phyloP scores from a whole-genome alignment of 169 alveolate species.

The Cryptosporidium bovis region DNA sequence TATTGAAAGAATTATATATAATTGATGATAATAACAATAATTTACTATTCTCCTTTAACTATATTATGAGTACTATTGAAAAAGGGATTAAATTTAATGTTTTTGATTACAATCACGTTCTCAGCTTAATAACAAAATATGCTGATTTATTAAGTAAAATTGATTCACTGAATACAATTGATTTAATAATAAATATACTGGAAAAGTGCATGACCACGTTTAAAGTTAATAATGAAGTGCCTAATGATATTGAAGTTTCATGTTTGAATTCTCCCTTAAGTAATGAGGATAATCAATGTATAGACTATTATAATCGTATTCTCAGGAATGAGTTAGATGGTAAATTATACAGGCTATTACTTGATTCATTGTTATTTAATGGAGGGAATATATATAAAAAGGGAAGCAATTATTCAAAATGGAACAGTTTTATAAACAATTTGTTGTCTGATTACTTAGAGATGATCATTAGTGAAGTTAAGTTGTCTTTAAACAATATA shows the following conservation, averaged over 20 bases:
- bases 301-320: constrained; percentile 5
- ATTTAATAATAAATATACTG: constrained; percentile 25
- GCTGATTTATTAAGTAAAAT: constrained; percentile 22
- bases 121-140: constrained; percentile 18
- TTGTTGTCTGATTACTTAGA: constrained; percentile 29
- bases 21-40: constrained; percentile 49
- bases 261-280: not conserved
- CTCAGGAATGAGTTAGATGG: not conserved
- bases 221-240: not conserved
- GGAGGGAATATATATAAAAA: constrained; percentile 10
- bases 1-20: constrained; percentile 38
- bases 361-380: constrained; percentile 6
- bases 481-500: not conserved
- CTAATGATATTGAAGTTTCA: not conserved
- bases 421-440: constrained; percentile 36
- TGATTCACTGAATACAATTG: constrained; percentile 49
- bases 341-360: not conserved
- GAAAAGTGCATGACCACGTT: constrained; percentile 16
- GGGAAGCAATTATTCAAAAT: not conserved
- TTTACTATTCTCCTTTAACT: constrained; percentile 22
- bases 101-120: constrained; percentile 28
- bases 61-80: constrained; percentile 38
- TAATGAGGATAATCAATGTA: not conserved
- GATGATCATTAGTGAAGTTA: constrained; percentile 1
- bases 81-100: constrained; percentile 47